A percentile compares a stretch with the other conserved stretches of the same genome.
Conservation (phyloP, 129 eudicot genomes). For the Flaveria sonorensis region DNA sequence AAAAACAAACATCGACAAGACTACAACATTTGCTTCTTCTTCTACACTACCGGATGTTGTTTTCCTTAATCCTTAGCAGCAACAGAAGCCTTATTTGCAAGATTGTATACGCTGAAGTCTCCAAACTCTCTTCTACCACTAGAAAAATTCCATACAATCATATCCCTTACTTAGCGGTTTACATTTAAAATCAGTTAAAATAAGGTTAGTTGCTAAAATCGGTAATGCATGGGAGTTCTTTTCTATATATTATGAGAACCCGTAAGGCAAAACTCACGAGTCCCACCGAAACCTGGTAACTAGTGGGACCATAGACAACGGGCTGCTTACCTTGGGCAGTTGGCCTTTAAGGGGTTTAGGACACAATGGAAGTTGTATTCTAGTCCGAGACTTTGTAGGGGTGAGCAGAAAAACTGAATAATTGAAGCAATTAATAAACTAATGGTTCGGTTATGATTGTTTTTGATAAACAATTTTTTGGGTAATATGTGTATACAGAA, state of each 20-base stretch:
- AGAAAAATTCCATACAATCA: conserved; percentile 50
- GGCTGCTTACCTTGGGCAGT: too few species aligned
- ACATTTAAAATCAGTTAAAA: background rate
- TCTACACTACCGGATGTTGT: background rate
- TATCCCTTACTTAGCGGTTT: conserved; percentile 37
- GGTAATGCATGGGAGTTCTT: background rate
- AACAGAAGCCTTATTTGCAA: conserved; percentile 44
- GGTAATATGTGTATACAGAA: background rate
- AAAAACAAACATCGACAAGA: background rate
- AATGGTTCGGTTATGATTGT: background rate
- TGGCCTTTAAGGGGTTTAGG: background rate
- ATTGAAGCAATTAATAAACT: background rate
- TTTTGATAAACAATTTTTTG: too few species aligned
- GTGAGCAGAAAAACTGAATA: background rate
- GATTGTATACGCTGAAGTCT: conserved; percentile 82
- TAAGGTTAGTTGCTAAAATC: background rate
- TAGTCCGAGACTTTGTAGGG: too few species aligned
- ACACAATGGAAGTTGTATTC: too few species aligned
- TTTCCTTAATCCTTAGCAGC: conserved; percentile 19
- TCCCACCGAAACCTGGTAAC: background rate
- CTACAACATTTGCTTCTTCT: conserved; percentile 14
- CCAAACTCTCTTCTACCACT: conserved; percentile 97
- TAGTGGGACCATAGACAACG: too few species aligned
- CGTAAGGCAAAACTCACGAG: background rate
- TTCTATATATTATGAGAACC: background rate